These are phyloP conservation scores for Erodium texanum DNA, from an alignment of 441 rosid species.

Conservation along the genomic window DNA sequence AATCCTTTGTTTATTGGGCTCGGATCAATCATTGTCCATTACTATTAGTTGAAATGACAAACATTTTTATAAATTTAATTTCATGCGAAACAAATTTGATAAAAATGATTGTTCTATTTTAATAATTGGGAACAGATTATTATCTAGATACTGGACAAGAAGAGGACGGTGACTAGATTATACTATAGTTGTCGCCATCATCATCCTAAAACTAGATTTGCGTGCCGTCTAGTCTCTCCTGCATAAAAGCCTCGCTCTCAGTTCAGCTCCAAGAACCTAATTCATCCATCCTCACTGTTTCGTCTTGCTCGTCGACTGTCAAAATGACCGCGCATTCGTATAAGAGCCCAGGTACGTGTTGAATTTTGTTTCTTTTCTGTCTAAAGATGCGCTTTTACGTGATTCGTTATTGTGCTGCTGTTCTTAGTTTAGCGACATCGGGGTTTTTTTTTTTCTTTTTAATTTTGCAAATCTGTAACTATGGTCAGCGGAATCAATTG, in stretches of 20 bases:
- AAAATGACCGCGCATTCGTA: slow-evolving; percentile 3
- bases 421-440: not conserved
- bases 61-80: too few relatives aligned
- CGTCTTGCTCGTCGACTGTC: not conserved
- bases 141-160: too few relatives aligned
- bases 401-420: not conserved
- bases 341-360: not conserved
- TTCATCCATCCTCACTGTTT: not conserved
- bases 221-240: not conserved
- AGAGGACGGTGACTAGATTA: too few relatives aligned
- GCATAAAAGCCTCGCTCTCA: not conserved
- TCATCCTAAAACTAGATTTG: not conserved
- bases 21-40: too few relatives aligned
- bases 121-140: too few relatives aligned
- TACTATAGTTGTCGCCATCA: too few relatives aligned
- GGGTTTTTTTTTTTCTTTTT: not conserved
- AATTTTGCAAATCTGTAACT: not conserved
- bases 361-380: not conserved
- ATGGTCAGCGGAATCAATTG: not conserved
- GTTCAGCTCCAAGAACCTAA: not conserved
- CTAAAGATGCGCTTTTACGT: not conserved
- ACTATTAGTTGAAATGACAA: too few relatives aligned
- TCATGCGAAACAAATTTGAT: too few relatives aligned
- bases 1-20: too few relatives aligned
- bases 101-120: too few relatives aligned